These are phyloP conservation scores for Croton laevigatus DNA, from an alignment of 441 rosid genomes.

Conservation along the genomic window DNA sequence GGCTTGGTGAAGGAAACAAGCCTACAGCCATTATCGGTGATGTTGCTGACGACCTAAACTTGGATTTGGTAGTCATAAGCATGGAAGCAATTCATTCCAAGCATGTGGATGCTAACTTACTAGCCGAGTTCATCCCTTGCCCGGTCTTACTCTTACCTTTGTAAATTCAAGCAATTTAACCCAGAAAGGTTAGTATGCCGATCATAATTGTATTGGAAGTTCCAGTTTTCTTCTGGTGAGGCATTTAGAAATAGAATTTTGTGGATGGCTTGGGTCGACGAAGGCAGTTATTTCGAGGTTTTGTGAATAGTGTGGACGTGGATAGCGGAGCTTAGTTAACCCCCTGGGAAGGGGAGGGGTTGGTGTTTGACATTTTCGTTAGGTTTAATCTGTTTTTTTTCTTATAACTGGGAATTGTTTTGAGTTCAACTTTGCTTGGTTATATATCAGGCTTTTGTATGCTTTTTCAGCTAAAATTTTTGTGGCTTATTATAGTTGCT, in stretches of 20 bases:
- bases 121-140: conserved; percentile 92
- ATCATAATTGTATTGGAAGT: conserved; percentile 5
- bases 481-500: background rate
- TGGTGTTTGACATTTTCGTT: background rate
- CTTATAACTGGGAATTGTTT: background rate
- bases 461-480: background rate
- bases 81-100: conserved; percentile 97
- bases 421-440: background rate
- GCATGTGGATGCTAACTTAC: conserved; percentile 86
- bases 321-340: background rate
- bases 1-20: conserved; percentile 88
- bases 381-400: background rate
- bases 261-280: background rate
- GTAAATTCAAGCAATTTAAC: conserved; percentile 22
- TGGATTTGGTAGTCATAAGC: conserved; percentile 88
- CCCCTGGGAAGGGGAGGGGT: background rate
- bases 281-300: background rate
- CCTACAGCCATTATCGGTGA: conserved; percentile 91
- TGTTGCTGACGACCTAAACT: conserved; percentile 82
- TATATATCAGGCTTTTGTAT: background rate
- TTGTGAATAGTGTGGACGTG: background rate
- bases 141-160: conserved; percentile 86
- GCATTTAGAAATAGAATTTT: background rate
- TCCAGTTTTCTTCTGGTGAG: conserved; percentile 21
- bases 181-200: background rate